Conservation (phyloP, 2,329 filamentous ascomycete genomes). For the Aspergillus fijiensis region DNA sequence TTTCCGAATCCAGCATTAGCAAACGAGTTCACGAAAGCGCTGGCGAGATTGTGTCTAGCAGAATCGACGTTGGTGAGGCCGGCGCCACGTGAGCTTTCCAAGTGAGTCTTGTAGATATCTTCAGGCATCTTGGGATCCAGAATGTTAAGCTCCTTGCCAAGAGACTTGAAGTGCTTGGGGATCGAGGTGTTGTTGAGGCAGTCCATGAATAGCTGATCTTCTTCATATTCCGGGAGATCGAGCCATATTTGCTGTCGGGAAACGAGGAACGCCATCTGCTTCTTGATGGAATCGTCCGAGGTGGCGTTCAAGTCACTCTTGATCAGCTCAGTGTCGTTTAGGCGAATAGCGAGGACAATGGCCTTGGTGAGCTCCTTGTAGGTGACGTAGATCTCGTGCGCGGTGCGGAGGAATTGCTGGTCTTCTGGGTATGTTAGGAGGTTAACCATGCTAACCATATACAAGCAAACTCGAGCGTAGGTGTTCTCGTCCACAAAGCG, state of each 20-base stretch:
- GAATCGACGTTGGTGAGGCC: conserved; percentile 95
- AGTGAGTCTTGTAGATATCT: conserved; percentile 98
- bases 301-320: conserved; percentile 76
- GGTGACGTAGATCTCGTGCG: conserved; percentile 88
- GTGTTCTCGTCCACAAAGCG: conserved; percentile 92
- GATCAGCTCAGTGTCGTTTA: conserved; percentile 85
- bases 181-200: conserved; percentile 85
- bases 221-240: conserved; percentile 63
- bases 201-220: conserved; percentile 73
- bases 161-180: conserved; percentile 86
- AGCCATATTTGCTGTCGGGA: conserved; percentile 87
- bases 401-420: conserved; percentile 87
- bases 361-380: conserved; percentile 94
- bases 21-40: conserved; percentile 94
- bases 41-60: conserved; percentile 90
- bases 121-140: conserved; percentile 95
- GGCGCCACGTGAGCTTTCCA: conserved; percentile 90
- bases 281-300: conserved; percentile 77
- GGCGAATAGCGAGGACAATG: conserved; percentile 86
- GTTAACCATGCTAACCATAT: conserved; percentile 99
- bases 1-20: conserved; percentile 93
- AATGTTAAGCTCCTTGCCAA: conserved; percentile 95
- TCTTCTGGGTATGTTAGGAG: conserved; percentile 97
- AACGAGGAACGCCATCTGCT: conserved; percentile 91
- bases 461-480: conserved; percentile 87